Base-by-base conservation (phyloP, 371 early-diverging fungal species). In the Conidiobolus incongruus region DNA sequence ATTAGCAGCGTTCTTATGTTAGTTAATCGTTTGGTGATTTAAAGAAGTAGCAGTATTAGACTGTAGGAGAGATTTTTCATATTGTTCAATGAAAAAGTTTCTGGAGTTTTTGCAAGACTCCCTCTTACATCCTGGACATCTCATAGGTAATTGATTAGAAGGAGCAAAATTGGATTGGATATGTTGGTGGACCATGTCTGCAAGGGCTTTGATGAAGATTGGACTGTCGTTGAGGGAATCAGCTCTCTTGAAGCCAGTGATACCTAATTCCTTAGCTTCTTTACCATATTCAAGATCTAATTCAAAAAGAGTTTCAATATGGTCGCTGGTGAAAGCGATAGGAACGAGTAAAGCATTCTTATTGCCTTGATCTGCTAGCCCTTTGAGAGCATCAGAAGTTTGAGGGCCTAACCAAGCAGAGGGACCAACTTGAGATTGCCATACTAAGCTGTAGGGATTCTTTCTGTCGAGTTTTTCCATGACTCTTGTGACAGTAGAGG, bases 391-490 rank as follows among this genome's bases (percentile, higher is more conserved):
- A 30, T 72, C 68, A 15, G 72, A 69, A 1, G 95, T 91, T 51
- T 83, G 76, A 4, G 95, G 93, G 2, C 85, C 89, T 23, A 92
- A 56, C 95, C 95, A 95, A 12, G 82, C 65, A 16, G 66, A 53
- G 0, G 95, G 95, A 1, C 95, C 95, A 4, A 92, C 95, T 38
- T 91, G 81, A 1, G 86, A 85, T 55, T 95, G 95, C 95, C 95
- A 95, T 8, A 84, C 80, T 3, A 95, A 63, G n/a, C 85, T 70
- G 56, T 88, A 80, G 11, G 91, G 81, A 54, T 91, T 81, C n/a
- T 53, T 56, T 50, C 54, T 51, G 1, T 59, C 58, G 1, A 95
- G 67, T 36, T 67, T 54, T 16, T 70, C 61, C 72, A 89, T 84
- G 12, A 95, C 82, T 40, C 68, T 65, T 17, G 81, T 63, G 0